Evolutionary conservation across 306 rosid genomes (phyloP).

Genomic region (Adenanthera pavonina): DNA sequence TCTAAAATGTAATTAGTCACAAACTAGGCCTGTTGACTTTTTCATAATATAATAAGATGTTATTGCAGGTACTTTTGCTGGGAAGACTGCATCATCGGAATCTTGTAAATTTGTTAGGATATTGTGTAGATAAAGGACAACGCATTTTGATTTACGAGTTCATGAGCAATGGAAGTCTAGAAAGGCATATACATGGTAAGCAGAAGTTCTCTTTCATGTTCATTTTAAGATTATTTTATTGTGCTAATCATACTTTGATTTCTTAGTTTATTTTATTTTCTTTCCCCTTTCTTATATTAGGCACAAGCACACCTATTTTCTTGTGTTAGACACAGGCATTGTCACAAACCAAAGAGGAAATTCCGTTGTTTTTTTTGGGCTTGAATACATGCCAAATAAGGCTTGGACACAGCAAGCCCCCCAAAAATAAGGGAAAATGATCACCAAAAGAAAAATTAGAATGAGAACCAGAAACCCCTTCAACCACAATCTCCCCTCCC

Average conservation of each 20-base stretch:
- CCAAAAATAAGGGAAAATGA: not conserved
- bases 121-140: constrained; percentile 81
- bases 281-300: not conserved
- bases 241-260: not conserved
- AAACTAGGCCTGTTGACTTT: constrained; percentile 19
- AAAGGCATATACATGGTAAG: constrained; percentile 68
- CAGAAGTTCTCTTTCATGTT: constrained; percentile 27
- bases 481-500: too few species aligned
- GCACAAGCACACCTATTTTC: too few species aligned
- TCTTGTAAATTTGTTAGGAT: constrained; percentile 84
- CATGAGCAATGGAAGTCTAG: constrained; percentile 85
- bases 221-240: not conserved
- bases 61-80: constrained; percentile 70
- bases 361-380: not conserved
- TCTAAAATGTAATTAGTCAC: not conserved
- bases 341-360: too few species aligned
- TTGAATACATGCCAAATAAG: not conserved
- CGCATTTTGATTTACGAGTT: constrained; percentile 72
- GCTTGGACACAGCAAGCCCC: not conserved
- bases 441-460: not conserved
- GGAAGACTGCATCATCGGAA: constrained; percentile 90
- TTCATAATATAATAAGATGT: constrained; percentile 21
- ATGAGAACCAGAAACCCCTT: not conserved
- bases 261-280: not conserved
- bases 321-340: not conserved